Evolutionary conservation across 2,329 filamentous ascomycete species (phyloP), one percentile per base, ranked within the genome.

Genomic region (Paecilomyces niveus): DNA sequence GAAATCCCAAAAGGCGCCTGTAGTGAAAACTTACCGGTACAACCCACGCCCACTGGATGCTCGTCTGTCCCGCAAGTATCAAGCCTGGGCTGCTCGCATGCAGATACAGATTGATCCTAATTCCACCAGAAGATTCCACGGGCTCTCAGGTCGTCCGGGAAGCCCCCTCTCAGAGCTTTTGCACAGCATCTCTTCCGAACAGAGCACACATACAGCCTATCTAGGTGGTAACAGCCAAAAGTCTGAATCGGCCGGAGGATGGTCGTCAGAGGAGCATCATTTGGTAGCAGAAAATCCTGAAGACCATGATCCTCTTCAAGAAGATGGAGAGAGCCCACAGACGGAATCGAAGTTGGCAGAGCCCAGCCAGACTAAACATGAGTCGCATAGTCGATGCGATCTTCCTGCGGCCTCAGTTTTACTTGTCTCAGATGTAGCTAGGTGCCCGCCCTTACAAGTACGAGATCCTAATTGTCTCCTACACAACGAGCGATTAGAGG

Each of bases 31-130:
- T 54, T 29, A 29, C 7, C 32, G 6, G 26, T 15, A 22, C 13
- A 52, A 29, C 3, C 10, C 8, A 45, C 13, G 10, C 4, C n/a
- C 33, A 15, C 32, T 3, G 13, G 11, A 6, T 54, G n/a, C 32
- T 33, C 29, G 51, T 51, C 22, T 59, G 33, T 60, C 64, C 11
- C 65, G 66, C 18, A 74, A 63, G 54, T 72, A 73, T 57, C 68
- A 69, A 56, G 61, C 63, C 29, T 76, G 73, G 74, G 72, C 72
- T 24, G 68, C 74, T 26, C 63, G 65, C 24, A 73, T 77, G 72
- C 69, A 74, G 57, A 52, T 74, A 6, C 66, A 69, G 18, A 60
- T 66, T 13, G 60, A 58, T 52, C 61, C 33, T 49, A 55, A 55
- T 6, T 57, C 32, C 6, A 6, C 15, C 8, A 7, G 39, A 18